Evolutionary conservation across 345 rosid species (phyloP).

Genomic region (thale cress (Arabidopsis thaliana)): TAIR10.1 NC_003071.7:11133501-11134000

Average conservation of each 20-base stretch:
- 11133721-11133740: slow-evolving; percentile 91
- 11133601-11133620: not conserved
- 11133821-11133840: slow-evolving; percentile 8
- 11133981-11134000: slow-evolving; percentile 87
- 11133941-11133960: slow-evolving; percentile 85
- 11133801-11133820: slow-evolving; percentile 3
- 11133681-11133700: slow-evolving; percentile 98
- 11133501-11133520: not conserved
- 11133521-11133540: no score
- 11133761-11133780: slow-evolving; percentile 71
- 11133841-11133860: slow-evolving; percentile 64
- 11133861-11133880: slow-evolving; percentile 89
- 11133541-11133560: not conserved
- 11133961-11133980: slow-evolving; percentile 80
- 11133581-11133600: not conserved
- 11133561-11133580: not conserved
- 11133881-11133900: slow-evolving; percentile 93
- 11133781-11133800: not conserved
- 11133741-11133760: slow-evolving; percentile 95
- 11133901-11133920: slow-evolving; percentile 75
- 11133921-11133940: slow-evolving; percentile 88
- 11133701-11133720: slow-evolving; percentile 92
- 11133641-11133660: slow-evolving; percentile 96
- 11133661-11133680: slow-evolving; percentile 96
- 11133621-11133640: not conserved